phyloP scores from a whole-genome alignment of 1,284 basidiomycete genomes.

The Melampsora americana region DNA sequence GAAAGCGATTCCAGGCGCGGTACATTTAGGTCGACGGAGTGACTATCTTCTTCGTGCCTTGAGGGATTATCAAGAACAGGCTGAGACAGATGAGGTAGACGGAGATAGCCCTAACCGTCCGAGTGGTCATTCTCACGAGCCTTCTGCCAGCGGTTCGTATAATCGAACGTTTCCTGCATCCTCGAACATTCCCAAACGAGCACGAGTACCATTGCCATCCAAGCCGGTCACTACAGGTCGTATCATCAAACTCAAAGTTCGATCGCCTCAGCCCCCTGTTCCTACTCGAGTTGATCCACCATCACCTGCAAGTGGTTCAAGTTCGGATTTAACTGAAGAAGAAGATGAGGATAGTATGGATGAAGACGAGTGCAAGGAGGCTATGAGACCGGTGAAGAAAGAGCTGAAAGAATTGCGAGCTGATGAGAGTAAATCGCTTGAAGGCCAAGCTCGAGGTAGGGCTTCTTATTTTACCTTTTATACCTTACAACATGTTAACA shows the following conservation, averaged over 20 bases:
- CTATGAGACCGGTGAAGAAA: constrained; percentile 92
- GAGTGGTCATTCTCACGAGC: constrained; percentile 36
- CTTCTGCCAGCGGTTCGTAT: constrained; percentile 23
- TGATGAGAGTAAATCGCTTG: constrained; percentile 18
- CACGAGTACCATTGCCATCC: constrained; percentile 14
- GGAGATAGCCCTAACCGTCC: constrained; percentile 28
- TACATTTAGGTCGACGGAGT: constrained; percentile 92
- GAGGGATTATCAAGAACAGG: constrained; percentile 85
- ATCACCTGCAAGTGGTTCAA: constrained; percentile 58
- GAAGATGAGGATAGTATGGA: constrained; percentile 65
- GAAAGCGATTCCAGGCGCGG: constrained; percentile 86
- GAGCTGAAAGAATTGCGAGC: constrained; percentile 67
- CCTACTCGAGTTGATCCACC: constrained; percentile 68
- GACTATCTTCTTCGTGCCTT: constrained; percentile 88
- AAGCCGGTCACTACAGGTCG: constrained; percentile 60
- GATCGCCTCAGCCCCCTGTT: constrained; percentile 78
- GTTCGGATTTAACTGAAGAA: constrained; percentile 53
- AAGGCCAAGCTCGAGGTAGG: constrained; percentile 44
- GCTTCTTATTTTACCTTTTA: constrained; percentile 53
- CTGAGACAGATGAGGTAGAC: constrained; percentile 18
- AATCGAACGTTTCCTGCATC: constrained; percentile 23
- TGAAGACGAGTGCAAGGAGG: constrained; percentile 88
- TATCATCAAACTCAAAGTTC: constrained; percentile 49
- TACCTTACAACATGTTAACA: constrained; percentile 83
- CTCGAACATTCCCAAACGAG: constrained; percentile 43